Evolutionary conservation across 331 rosid species (phyloP).

Genomic region (Quercus tomentella): DNA sequence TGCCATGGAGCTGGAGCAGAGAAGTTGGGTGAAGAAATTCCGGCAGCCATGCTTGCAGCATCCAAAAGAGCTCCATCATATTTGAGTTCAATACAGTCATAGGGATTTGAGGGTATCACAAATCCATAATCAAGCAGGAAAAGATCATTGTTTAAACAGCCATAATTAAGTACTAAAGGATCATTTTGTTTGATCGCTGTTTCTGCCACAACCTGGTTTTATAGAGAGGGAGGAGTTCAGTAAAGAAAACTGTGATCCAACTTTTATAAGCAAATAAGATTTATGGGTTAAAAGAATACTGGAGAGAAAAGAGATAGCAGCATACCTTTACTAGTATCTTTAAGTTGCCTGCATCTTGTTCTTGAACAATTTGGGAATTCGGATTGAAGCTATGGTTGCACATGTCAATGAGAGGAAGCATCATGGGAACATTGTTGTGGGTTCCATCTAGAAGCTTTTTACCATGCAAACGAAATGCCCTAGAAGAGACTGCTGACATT

Average conservation of each 20-base stretch:
- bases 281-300: not conserved
- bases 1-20: conserved; percentile 80
- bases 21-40: conserved; percentile 73
- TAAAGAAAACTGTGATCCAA: not conserved
- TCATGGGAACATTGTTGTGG: conserved; percentile 55
- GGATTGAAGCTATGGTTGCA: conserved; percentile 94
- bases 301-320: conserved; percentile 9
- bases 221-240: not conserved
- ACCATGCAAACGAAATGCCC: conserved; percentile 82
- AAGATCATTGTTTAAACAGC: conserved; percentile 74
- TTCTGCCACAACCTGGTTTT: conserved; percentile 79
- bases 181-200: conserved; percentile 57
- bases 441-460: conserved; percentile 47
- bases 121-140: conserved; percentile 91
- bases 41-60: conserved; percentile 91
- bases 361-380: conserved; percentile 78
- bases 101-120: conserved; percentile 71
- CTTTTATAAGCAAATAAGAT: not conserved
- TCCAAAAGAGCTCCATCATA: conserved; percentile 86
- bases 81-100: conserved; percentile 74
- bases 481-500: conserved; percentile 90
- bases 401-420: conserved; percentile 98
- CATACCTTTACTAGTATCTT: conserved; percentile 68
- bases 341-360: conserved; percentile 43
- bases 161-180: conserved; percentile 69